Conservation (phyloP, 129 eudicot species). For the Escallonia herrerae region DNA sequence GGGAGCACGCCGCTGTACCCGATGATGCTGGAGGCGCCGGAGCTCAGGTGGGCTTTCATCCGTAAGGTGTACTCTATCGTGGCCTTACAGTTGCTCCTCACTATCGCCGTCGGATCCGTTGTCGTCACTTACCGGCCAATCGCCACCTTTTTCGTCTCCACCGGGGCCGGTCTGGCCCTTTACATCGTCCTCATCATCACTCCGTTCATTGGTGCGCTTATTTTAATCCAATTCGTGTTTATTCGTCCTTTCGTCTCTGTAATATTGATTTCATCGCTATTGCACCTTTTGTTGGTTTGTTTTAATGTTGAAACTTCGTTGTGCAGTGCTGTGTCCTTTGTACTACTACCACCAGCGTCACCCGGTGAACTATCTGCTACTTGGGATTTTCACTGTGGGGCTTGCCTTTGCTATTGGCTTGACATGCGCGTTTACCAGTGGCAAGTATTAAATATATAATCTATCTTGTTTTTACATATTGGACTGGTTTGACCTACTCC, state of each 20-base stretch:
- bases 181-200: constrained; percentile 30
- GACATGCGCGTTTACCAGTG: constrained; percentile 36
- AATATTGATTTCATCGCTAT: too few species aligned
- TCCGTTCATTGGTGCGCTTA: constrained; percentile 22
- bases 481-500: too few species aligned
- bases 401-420: constrained; percentile 30
- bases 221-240: too few species aligned
- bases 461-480: too few species aligned
- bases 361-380: constrained; percentile 28
- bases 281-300: background rate
- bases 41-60: constrained; percentile 80
- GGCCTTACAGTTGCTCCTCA: constrained; percentile 55
- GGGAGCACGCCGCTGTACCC: constrained; percentile 57
- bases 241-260: too few species aligned
- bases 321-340: constrained; percentile 33
- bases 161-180: constrained; percentile 31
- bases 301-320: background rate
- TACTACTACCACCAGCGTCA: constrained; percentile 28
- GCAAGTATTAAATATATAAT: too few species aligned
- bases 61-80: constrained; percentile 66
- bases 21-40: constrained; percentile 57
- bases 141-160: constrained; percentile 23
- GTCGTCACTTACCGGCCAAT: constrained; percentile 29
- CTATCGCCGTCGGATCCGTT: constrained; percentile 40
- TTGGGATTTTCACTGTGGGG: constrained; percentile 25